Percentiles rank a stretch among this genome's conserved stretches.
phyloP scores from a whole-genome alignment of 2,329 filamentous ascomycete species.

The Talaromyces sp. region DNA sequence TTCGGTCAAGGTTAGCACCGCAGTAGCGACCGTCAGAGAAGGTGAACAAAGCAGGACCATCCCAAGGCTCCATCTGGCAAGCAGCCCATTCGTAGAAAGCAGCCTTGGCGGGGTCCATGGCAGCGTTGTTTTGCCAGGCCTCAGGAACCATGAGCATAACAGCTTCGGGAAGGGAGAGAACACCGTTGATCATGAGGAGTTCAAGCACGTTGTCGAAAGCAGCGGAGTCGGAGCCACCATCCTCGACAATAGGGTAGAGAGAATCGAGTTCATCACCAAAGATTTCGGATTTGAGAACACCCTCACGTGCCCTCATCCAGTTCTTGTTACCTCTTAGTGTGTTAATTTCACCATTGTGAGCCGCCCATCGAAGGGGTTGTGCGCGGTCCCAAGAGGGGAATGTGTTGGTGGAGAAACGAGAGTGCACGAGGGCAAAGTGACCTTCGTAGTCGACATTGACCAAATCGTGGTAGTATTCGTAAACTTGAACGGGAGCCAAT shows the following conservation, averaged over 20 bases:
- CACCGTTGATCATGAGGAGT: constrained; percentile 89
- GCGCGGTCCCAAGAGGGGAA: constrained; percentile 98
- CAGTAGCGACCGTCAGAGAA: constrained; percentile 97
- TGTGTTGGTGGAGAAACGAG: constrained; percentile 96
- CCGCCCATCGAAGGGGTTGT: constrained; percentile 92
- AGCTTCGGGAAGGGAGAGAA: constrained; percentile 89
- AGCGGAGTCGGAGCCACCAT: constrained; percentile 93
- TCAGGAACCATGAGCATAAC: constrained; percentile 99
- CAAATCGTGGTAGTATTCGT: constrained; percentile 96
- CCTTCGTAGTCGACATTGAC: constrained; percentile 96
- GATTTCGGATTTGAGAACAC: constrained; percentile 86
- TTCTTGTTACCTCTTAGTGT: constrained; percentile 98
- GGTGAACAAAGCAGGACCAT: constrained; percentile 92
- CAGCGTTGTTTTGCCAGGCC: constrained; percentile 90
- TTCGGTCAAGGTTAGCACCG: constrained; percentile 93
- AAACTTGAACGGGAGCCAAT: constrained; percentile 88
- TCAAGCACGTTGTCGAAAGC: constrained; percentile 97
- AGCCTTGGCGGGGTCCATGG: constrained; percentile 91
- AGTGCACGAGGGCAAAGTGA: constrained; percentile 95
- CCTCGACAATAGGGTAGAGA: constrained; percentile 92
- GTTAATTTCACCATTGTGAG: constrained; percentile 98
- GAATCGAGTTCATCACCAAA: constrained; percentile 89
- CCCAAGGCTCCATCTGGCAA: constrained; percentile 99
- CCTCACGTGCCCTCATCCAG: constrained; percentile 97
- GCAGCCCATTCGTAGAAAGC: constrained; percentile 99